Evolutionary conservation across 2,329 filamentous ascomycete genomes (phyloP), one percentile per base, ranked within the genome.

Genomic region (Pseudogymnoascus sp.): DNA sequence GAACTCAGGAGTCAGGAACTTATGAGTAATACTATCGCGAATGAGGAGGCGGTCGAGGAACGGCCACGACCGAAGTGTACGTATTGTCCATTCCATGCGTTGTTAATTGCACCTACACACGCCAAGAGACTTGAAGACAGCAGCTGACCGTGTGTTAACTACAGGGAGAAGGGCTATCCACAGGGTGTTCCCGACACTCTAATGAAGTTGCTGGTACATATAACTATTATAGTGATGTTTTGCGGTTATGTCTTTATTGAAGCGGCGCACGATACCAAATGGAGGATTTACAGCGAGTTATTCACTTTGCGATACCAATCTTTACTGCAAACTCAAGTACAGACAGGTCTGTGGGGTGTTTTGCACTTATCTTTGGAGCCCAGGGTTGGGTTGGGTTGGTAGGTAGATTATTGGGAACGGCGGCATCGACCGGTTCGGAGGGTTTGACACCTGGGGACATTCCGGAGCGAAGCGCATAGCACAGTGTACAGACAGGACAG

Each of bases 181-280:
- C n/a, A 68, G 61, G 25, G 61, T 65, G 39, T 73, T 73, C 61
- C 71, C 71, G n/a, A 71, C 71, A 11, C 72, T 70, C 65, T 68
- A 57, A 64, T 66, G 62, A 62, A 25, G n/a, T 34, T 34, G 16
- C 28, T 10, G 11, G 28, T 57, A 19, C 51, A 57, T 57, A 36
- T 57, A 57, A 57, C 36, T 21, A 57, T 34, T 21, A 57, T 57
- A 36, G 28, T 57, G 51, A 57, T 57, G 16, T 57, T 57, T 57
- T 57, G 6, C 51, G 28, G 51, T 57, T 57, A 57, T 57, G 51
- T 57, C 16, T 57, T 57, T 8, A 57, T 57, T 57, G n/a, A 36
- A 57, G 28, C 51, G 51, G 16, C 51, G 28, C 28, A 57, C n/a
- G 51, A 57, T 57, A 57, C 51, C 51, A 57, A 21, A 21, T 57